These are phyloP conservation scores for Podaxis carcinomalis DNA, from an alignment of 768 basidiomycete genomes.

Conservation along the genomic window DNA sequence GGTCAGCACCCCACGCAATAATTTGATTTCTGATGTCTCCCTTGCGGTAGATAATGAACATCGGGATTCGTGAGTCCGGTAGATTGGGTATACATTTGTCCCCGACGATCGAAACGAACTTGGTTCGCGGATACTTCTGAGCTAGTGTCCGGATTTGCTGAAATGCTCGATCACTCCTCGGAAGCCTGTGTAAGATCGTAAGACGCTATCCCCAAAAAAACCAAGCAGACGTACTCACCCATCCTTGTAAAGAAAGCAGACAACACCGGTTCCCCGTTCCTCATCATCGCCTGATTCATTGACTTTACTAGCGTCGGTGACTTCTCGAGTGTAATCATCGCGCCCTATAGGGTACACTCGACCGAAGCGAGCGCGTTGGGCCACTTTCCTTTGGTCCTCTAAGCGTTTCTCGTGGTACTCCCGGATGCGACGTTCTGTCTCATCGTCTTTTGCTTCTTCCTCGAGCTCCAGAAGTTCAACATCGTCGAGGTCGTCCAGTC, in stretches of 20 bases:
- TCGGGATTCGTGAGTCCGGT: conserved; percentile 86
- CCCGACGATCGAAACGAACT: conserved; percentile 94
- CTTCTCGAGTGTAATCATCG: conserved; percentile 92
- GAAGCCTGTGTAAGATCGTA: conserved; percentile 46
- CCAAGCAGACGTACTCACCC: conserved; percentile 50
- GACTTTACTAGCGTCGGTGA: conserved; percentile 85
- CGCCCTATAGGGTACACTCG: conserved; percentile 83
- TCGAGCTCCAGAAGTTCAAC: conserved; percentile 63
- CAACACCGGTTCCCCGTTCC: conserved; percentile 81
- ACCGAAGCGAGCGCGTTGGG: conserved; percentile 71
- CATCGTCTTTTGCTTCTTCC: conserved; percentile 74
- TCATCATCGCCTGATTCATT: conserved; percentile 62
- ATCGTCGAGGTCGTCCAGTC: conserved; percentile 59
- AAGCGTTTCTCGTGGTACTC: conserved; percentile 61
- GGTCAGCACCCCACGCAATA: conserved; percentile 78
- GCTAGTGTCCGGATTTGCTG: conserved; percentile 71
- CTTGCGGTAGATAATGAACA: conserved; percentile 87
- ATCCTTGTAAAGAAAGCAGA: conserved; percentile 95
- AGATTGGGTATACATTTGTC: conserved; percentile 96
- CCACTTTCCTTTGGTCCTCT: conserved; percentile 53
- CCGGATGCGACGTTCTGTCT: conserved; percentile 69
- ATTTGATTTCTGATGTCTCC: conserved; percentile 90
- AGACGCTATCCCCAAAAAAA: background rate
- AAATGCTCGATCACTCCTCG: conserved; percentile 73
- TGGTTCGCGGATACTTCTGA: conserved; percentile 81